Conservation (phyloP, 768 basidiomycete genomes). For the Pleurotus citrinopileatus region DNA sequence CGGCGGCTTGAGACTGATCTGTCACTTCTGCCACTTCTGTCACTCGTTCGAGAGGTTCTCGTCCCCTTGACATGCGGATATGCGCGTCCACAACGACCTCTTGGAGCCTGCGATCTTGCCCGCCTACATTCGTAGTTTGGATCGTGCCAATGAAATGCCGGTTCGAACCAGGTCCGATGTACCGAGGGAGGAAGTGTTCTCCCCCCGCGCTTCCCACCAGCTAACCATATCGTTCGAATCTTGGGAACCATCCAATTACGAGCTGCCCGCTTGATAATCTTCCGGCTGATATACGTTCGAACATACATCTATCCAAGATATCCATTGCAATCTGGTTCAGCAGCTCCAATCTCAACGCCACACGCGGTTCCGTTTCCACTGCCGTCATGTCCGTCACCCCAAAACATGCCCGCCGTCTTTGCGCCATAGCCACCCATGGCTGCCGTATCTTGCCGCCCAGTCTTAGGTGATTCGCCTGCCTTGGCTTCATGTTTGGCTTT, state of each 20-base stretch:
- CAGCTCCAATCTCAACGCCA: no score
- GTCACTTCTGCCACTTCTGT: background rate
- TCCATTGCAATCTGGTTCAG: no score
- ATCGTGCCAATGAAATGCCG: background rate
- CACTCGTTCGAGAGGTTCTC: no score
- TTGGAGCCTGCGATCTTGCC: background rate
- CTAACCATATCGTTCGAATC: no score
- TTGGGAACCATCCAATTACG: no score
- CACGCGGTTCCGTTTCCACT: no score
- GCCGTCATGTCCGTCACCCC: background rate
- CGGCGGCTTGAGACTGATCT: slow-evolving; percentile 1
- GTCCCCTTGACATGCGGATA: background rate
- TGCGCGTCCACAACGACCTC: background rate
- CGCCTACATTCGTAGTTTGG: background rate
- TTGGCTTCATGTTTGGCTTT: background rate
- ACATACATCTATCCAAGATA: no score
- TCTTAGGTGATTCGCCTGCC: background rate
- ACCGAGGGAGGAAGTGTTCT: slow-evolving; percentile 5
- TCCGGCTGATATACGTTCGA: no score
- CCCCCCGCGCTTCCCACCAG: background rate
- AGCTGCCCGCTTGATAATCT: no score
- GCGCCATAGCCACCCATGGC: background rate
- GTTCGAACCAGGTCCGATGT: slow-evolving; percentile 2
- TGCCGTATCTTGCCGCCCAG: slow-evolving; percentile 1
- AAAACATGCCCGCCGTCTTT: background rate